Percentiles rank a stretch among this genome's conserved stretches.
Conservation (phyloP, 2,329 filamentous ascomycete genomes). For the Aspergillus sp. region DNA sequence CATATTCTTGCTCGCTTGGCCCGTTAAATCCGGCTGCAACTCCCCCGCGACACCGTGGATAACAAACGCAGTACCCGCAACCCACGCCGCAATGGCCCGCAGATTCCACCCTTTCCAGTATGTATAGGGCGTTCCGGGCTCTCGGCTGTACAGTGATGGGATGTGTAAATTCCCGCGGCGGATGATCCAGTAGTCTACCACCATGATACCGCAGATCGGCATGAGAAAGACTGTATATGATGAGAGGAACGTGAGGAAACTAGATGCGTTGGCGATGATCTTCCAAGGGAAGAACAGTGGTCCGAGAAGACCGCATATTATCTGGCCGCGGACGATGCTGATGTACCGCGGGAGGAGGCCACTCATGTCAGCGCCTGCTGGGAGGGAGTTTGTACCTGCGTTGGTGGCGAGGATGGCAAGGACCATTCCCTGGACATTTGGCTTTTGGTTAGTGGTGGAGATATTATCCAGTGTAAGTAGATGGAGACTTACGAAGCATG, state of each 20-base stretch:
- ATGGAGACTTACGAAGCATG: neutral
- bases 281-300: constrained; percentile 28
- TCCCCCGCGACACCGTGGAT: constrained; percentile 6
- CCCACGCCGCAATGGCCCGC: constrained; percentile 3
- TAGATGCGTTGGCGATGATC: constrained; percentile 21
- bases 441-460: too few relatives aligned
- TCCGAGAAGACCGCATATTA: constrained; percentile 20
- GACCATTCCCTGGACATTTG: neutral
- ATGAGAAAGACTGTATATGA: constrained; percentile 30
- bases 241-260: constrained; percentile 27
- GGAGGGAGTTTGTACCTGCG: constrained; percentile 26
- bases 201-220: constrained; percentile 14
- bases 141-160: neutral
- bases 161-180: constrained; percentile 9
- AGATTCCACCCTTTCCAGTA: constrained; percentile 5
- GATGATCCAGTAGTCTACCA: constrained; percentile 5
- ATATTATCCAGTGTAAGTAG: neutral
- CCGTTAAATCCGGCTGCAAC: constrained; percentile 1
- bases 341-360: constrained; percentile 45
- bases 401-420: neutral
- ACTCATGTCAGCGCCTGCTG: constrained; percentile 35
- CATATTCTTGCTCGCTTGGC: constrained; percentile 7
- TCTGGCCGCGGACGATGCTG: constrained; percentile 42
- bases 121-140: neutral
- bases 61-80: neutral